These are phyloP conservation scores for Picochlorum sp. DNA, from an alignment of 139 green algal species.

Conservation along the genomic window DNA sequence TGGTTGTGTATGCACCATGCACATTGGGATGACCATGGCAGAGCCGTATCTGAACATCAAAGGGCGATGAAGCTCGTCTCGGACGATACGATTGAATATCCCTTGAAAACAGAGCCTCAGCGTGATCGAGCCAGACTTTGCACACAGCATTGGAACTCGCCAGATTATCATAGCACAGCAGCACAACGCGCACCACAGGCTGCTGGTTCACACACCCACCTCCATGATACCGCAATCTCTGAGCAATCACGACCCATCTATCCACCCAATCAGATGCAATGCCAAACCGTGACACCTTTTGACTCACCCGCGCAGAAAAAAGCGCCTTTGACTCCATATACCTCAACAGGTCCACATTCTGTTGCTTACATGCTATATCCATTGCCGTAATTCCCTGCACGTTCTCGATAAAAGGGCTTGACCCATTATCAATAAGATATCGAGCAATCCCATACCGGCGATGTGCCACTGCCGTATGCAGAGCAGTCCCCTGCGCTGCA, in stretches of 20 bases:
- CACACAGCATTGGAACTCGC: background rate
- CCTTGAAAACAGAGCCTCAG: background rate
- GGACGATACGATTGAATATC: background rate
- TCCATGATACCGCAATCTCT: constrained; percentile 14
- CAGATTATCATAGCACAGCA: background rate
- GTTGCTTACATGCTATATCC: constrained; percentile 38
- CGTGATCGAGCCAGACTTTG: background rate
- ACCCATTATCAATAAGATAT: constrained; percentile 26
- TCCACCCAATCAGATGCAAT: constrained; percentile 19
- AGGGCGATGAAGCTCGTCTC: background rate
- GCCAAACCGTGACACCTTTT: constrained; percentile 29
- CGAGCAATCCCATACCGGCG: constrained; percentile 24
- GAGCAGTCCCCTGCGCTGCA: constrained; percentile 13
- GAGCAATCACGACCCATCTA: constrained; percentile 21
- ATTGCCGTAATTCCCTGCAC: constrained; percentile 32
- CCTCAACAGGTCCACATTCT: constrained; percentile 28
- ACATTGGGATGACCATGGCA: too few relatives aligned
- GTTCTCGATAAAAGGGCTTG: constrained; percentile 44
- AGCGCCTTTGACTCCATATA: constrained; percentile 26
- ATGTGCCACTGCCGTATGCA: constrained; percentile 35
- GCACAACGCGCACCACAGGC: background rate
- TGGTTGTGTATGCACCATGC: too few relatives aligned
- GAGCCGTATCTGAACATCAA: background rate
- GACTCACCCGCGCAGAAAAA: constrained; percentile 23
- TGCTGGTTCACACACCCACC: background rate